Conservation (phyloP, 78 protist genomes). For the Dictyostelium firmibasis region DNA sequence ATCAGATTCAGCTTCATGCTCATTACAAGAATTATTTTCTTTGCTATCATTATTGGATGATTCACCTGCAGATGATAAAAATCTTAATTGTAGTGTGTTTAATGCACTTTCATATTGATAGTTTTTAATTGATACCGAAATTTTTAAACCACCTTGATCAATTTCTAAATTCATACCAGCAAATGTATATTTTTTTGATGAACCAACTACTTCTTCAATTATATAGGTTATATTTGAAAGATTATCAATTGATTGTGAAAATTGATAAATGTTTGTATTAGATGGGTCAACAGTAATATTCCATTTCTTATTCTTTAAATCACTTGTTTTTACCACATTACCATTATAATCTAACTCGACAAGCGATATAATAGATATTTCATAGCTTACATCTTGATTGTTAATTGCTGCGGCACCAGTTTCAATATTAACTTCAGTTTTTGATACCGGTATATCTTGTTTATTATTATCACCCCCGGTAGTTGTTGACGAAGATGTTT, state of each 20-base stretch:
- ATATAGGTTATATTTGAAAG: background rate
- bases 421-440: background rate
- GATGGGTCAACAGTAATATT: background rate
- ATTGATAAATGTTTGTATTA: background rate
- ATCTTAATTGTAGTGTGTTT: constrained; percentile 24
- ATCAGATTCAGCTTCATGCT: background rate
- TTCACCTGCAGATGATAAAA: background rate
- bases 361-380: background rate
- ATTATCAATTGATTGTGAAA: background rate
- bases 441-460: background rate
- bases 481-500: background rate
- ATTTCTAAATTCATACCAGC: constrained; percentile 1
- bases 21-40: background rate
- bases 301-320: background rate
- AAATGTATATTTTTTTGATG: background rate
- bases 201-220: background rate
- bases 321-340: background rate
- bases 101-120: background rate
- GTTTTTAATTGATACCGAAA: background rate
- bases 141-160: constrained; percentile 6
- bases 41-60: background rate
- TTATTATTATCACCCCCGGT: background rate
- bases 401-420: background rate
- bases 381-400: background rate
- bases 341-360: background rate